These are phyloP conservation scores for Tritrichomonas foetus DNA, from an alignment of 208 protist species.

Conservation along the genomic window DNA sequence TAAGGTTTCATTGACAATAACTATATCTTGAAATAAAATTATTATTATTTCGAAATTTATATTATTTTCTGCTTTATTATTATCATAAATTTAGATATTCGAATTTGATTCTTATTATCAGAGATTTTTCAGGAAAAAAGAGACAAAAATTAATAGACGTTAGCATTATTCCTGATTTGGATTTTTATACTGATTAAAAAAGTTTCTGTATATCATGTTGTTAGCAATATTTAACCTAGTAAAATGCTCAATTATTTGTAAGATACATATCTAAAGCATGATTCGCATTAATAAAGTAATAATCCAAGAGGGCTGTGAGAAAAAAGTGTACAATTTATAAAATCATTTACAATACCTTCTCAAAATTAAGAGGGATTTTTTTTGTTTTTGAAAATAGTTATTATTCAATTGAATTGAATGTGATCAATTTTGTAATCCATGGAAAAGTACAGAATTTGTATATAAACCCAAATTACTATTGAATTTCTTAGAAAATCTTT, in stretches of 20 bases:
- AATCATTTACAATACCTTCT: neutral
- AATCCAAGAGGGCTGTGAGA: neutral
- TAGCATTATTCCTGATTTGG: too few species aligned
- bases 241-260: neutral
- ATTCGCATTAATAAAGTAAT: neutral
- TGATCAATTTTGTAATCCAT: neutral
- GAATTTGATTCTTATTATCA: too few species aligned
- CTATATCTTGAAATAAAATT: too few species aligned
- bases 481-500: too few species aligned
- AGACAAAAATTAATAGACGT: too few species aligned
- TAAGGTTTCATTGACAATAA: too few species aligned
- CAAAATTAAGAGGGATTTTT: neutral
- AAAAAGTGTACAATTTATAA: neutral
- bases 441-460: too few species aligned
- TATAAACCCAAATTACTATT: too few species aligned
- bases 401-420: neutral
- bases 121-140: too few species aligned
- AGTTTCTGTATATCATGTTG: neutral
- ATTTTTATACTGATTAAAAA: neutral
- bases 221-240: neutral
- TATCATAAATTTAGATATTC: too few species aligned
- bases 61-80: too few species aligned
- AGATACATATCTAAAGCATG: neutral
- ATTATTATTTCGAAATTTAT: too few species aligned
- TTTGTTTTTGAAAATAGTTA: neutral